Percentiles rank a stretch among this genome's conserved stretches.
Evolutionary conservation across 1,284 basidiomycete genomes (phyloP).

Genomic region (Sanghuangporus weigelae): DNA sequence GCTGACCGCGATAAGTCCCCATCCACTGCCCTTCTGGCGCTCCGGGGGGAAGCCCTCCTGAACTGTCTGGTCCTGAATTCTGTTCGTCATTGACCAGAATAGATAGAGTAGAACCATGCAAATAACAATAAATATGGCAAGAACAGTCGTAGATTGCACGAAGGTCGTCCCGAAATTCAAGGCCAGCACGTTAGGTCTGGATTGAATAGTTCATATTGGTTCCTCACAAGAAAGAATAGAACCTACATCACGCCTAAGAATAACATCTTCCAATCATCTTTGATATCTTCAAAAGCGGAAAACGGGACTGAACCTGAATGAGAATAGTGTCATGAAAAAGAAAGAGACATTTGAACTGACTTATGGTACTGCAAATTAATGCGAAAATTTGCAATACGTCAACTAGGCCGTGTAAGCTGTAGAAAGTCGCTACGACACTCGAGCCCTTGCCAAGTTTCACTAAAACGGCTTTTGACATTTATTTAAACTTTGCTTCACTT

Average conservation of each 20-base stretch:
- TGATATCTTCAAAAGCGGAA: constrained; percentile 29
- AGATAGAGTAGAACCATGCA: constrained; percentile 48
- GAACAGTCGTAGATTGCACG: constrained; percentile 47
- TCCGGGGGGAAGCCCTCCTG: constrained; percentile 53
- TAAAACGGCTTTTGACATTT: not conserved
- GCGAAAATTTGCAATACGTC: constrained; percentile 70
- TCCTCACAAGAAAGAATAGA: constrained; percentile 7
- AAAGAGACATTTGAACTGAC: constrained; percentile 30
- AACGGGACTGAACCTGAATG: constrained; percentile 35
- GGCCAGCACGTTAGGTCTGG: constrained; percentile 64
- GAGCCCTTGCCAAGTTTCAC: constrained; percentile 44
- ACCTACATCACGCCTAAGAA: constrained; percentile 64
- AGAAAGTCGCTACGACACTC: constrained; percentile 58
- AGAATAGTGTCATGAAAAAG: not conserved
- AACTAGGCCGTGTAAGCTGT: constrained; percentile 61
- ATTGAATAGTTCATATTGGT: constrained; percentile 10
- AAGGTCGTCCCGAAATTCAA: constrained; percentile 59
- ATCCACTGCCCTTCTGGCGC: constrained; percentile 37
- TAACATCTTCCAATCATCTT: constrained; percentile 47
- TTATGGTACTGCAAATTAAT: constrained; percentile 57
- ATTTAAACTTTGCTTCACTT: constrained; percentile 20
- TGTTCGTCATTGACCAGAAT: constrained; percentile 46
- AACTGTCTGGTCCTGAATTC: constrained; percentile 42
- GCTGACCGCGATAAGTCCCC: constrained; percentile 52
- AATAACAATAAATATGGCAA: constrained; percentile 50